Evolutionary conservation across 345 rosid genomes (phyloP).

Genomic region (Lepidium didymum): DNA sequence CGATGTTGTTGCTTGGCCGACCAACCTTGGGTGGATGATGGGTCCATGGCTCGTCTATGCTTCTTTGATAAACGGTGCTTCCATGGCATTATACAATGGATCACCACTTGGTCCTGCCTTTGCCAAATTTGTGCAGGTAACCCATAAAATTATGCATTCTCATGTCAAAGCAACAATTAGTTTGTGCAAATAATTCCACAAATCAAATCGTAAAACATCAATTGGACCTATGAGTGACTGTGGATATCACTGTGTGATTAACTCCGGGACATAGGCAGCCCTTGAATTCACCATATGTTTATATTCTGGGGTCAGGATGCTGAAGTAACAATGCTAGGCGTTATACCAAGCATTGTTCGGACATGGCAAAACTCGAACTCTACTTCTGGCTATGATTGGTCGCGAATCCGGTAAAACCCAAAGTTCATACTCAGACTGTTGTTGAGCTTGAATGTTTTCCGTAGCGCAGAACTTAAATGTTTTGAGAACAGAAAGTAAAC

Average conservation of each 20-base stretch:
- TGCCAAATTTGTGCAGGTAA: slow-evolving; percentile 94
- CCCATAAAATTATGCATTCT: not conserved
- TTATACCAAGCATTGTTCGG: slow-evolving; percentile 92
- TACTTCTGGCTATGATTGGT: slow-evolving; percentile 82
- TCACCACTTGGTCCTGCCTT: slow-evolving; percentile 81
- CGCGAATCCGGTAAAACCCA: slow-evolving; percentile 71
- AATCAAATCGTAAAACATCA: not conserved
- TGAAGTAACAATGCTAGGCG: slow-evolving; percentile 88
- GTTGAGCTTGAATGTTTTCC: not conserved
- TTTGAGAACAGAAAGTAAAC: not conserved
- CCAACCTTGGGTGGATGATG: slow-evolving; percentile 99
- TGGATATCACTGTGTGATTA: slow-evolving; percentile 3
- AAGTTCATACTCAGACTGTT: not conserved
- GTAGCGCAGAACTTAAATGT: not conserved
- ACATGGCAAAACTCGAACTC: slow-evolving; percentile 71
- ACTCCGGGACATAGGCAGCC: not conserved
- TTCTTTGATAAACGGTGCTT: slow-evolving; percentile 79
- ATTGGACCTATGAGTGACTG: not conserved
- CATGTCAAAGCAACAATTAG: not conserved
- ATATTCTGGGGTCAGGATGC: slow-evolving; percentile 61
- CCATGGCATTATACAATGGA: slow-evolving; percentile 86
- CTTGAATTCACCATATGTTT: slow-evolving; percentile 12
- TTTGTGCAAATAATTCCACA: not conserved
- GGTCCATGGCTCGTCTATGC: slow-evolving; percentile 99
- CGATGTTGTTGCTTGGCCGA: slow-evolving; percentile 89